Evolutionary conservation across 768 basidiomycete genomes (phyloP).

Genomic region (Leccinellum rugosiceps): DNA sequence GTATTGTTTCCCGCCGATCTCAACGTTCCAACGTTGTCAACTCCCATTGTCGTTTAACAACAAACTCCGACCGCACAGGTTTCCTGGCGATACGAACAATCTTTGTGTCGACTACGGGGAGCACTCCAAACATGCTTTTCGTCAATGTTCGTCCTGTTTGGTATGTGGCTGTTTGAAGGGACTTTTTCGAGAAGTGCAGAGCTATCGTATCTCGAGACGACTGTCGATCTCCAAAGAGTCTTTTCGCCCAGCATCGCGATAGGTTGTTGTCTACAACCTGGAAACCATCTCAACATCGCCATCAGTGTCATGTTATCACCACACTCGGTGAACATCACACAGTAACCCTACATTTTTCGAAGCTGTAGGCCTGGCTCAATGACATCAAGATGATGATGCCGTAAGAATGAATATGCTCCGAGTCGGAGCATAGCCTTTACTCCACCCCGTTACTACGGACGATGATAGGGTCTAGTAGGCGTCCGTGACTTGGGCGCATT

Average conservation of each 20-base stretch:
- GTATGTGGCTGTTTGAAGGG: neutral
- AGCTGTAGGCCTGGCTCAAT: neutral
- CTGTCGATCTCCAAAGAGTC: neutral
- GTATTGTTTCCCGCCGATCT: too few species aligned
- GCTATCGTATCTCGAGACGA: neutral
- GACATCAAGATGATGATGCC: constrained; percentile 3
- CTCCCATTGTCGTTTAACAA: too few species aligned
- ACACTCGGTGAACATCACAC: too few species aligned
- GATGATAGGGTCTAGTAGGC: neutral
- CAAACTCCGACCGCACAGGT: too few species aligned
- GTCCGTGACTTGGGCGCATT: neutral
- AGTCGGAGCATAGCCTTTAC: constrained; percentile 1
- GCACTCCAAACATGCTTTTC: too few species aligned
- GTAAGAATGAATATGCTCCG: neutral
- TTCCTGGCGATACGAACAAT: too few species aligned
- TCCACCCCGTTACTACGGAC: neutral
- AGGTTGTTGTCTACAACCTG: neutral
- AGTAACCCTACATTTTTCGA: neutral
- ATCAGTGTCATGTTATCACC: too few species aligned
- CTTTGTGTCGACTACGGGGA: neutral
- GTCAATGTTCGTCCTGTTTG: too few species aligned
- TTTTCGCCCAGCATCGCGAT: neutral
- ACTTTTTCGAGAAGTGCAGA: neutral
- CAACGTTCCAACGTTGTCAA: too few species aligned
- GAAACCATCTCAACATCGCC: neutral